These are phyloP conservation scores for Monosporozyma solicola DNA, from an alignment of 805 yeast genomes.

Conservation along the genomic window DNA sequence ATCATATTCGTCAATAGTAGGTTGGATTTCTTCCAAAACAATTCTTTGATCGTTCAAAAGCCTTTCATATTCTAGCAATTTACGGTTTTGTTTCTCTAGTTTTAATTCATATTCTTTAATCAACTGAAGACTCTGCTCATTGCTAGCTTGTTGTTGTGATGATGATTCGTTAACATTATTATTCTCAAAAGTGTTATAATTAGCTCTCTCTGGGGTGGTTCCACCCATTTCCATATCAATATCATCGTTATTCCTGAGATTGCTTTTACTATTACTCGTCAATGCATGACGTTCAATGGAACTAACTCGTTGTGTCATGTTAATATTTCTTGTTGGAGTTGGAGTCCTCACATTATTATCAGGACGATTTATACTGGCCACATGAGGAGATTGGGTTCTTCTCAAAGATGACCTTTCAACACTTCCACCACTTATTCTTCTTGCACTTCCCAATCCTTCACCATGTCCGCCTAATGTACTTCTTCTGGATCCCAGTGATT, in stretches of 20 bases:
- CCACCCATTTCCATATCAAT: constrained; percentile 2
- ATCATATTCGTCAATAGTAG: constrained; percentile 25
- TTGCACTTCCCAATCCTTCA: not conserved
- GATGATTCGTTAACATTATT: not conserved
- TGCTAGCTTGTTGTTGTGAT: not conserved
- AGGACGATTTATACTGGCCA: not conserved
- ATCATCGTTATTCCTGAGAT: not conserved
- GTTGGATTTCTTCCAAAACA: constrained; percentile 26
- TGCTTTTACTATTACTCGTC: not conserved
- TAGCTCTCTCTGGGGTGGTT: not conserved
- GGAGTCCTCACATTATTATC: constrained; percentile 10
- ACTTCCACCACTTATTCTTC: not conserved
- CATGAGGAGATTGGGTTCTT: not conserved
- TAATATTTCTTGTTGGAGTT: constrained; percentile 29
- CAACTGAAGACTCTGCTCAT: not conserved
- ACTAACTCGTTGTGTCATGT: constrained; percentile 39
- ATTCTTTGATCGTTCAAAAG: constrained; percentile 26
- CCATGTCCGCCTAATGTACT: constrained; percentile 5
- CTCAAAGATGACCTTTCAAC: not conserved
- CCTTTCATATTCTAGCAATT: constrained; percentile 19
- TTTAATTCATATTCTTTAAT: constrained; percentile 3
- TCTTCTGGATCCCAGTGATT: constrained; percentile 10
- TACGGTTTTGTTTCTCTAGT: constrained; percentile 15
- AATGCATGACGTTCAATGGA: constrained; percentile 2
- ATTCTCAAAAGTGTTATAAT: not conserved